Evolutionary conservation across 78 protist species (phyloP).

Genomic region (Pigoraptor vietnamica): DNA sequence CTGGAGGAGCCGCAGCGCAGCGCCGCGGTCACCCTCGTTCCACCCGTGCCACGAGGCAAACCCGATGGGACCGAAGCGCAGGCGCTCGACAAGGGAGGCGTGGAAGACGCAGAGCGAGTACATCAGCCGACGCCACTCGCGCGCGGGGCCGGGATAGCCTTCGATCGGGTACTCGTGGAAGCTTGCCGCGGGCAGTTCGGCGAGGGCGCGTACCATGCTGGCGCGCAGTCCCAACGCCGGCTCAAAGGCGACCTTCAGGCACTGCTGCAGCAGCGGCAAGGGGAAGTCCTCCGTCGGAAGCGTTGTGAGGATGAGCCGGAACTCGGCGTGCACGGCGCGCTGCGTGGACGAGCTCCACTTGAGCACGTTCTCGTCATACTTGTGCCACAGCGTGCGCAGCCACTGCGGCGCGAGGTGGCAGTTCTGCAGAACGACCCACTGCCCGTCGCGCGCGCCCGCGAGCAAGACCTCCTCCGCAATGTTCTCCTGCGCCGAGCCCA

Average conservation of each 20-base stretch:
- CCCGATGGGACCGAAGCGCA: slow-evolving; percentile 85
- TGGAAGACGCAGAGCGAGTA: slow-evolving; percentile 74
- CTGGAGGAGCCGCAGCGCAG: slow-evolving; percentile 65
- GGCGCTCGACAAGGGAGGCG: slow-evolving; percentile 74
- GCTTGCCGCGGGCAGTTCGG: neutral
- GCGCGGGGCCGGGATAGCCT: slow-evolving; percentile 62
- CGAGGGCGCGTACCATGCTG: slow-evolving; percentile 27
- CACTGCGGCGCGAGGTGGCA: slow-evolving; percentile 63
- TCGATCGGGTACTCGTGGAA: slow-evolving; percentile 36
- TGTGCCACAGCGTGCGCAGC: slow-evolving; percentile 32
- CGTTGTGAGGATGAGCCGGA: slow-evolving; percentile 77
- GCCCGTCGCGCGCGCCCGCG: slow-evolving; percentile 20
- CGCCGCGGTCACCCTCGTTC: slow-evolving; percentile 73
- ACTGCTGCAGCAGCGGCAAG: slow-evolving; percentile 66
- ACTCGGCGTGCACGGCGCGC: slow-evolving; percentile 44
- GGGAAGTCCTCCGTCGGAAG: slow-evolving; percentile 66
- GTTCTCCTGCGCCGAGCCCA: slow-evolving; percentile 76
- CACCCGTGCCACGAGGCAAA: slow-evolving; percentile 85
- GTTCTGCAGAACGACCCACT: slow-evolving; percentile 73
- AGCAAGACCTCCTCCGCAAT: slow-evolving; percentile 43
- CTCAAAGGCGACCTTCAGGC: slow-evolving; percentile 78
- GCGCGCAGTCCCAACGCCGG: slow-evolving; percentile 70
- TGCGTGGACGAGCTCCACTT: neutral
- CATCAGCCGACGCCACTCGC: slow-evolving; percentile 58
- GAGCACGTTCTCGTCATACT: neutral